These are phyloP conservation scores for Forsythia viridissima DNA, from an alignment of 257 asterid species.

Conservation along the genomic window DNA sequence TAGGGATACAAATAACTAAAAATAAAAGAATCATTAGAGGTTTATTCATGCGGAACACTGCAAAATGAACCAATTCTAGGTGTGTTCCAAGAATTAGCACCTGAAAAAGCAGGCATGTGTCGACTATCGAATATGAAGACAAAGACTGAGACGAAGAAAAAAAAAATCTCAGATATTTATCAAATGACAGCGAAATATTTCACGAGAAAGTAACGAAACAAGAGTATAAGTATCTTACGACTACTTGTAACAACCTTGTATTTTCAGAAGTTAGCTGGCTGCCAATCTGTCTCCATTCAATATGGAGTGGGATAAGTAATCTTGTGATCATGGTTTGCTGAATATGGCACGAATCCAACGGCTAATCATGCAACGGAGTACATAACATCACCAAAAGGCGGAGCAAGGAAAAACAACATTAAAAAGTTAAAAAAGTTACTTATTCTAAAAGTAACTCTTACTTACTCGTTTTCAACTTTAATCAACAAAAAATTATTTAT, in stretches of 20 bases:
- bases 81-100: neutral
- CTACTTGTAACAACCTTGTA: neutral
- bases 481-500: neutral
- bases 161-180: neutral
- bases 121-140: neutral
- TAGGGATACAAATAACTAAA: neutral
- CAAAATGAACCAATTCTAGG: neutral
- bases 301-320: neutral
- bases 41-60: neutral
- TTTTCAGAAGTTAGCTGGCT: neutral
- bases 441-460: too few species aligned
- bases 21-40: neutral
- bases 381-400: constrained; percentile 9
- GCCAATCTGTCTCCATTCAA: constrained; percentile 16
- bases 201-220: too few species aligned
- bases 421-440: neutral
- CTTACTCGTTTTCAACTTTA: neutral
- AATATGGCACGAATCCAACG: constrained; percentile 80
- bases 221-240: neutral
- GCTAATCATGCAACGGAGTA: constrained; percentile 40
- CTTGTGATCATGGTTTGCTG: constrained; percentile 36
- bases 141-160: neutral
- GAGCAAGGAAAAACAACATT: neutral
- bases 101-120: neutral
- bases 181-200: neutral